Evolutionary conservation across 768 basidiomycete genomes (phyloP), one percentile per base, ranked within the genome.

Genomic region (Lactifluus rugatus): DNA sequence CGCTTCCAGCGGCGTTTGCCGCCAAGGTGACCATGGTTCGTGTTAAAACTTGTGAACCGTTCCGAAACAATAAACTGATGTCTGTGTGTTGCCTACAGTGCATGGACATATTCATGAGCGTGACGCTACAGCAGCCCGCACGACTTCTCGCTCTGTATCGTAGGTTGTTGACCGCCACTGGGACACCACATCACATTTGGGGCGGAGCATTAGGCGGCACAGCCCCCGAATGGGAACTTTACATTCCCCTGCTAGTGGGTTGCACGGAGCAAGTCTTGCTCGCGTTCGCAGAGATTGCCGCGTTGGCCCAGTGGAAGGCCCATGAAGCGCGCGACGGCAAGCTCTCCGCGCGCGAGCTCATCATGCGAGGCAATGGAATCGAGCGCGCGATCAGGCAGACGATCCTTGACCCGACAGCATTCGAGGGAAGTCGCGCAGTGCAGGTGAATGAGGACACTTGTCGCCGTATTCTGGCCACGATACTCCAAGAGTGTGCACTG

Each of bases 231-330:
- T 72, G 72, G 52, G 74, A 79, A 53, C 70, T 82, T 63, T 78
- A 78, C 49, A 83, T 90, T 79, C 85, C 87, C 62, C 70, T 72
- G 47, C 70, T 90, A 59, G 84, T 81, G 23, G 89, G 89, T 28
- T 90, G 88, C 73, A 83, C 89, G 2, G 86, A 92, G 65, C 85
- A 85, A 64, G 84, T 81, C 9, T 70, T 91, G 67, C 78, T 90
- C 59, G 85, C 82, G 37, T 78, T 91, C 59, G 87, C 83, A 23
- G 87, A 91, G 66, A 77, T 81, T 21, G 82, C 84, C n/a, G 75
- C 78, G 7, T 78, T 92, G 31, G 81, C 85, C 5, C 78, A 82
- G 63, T 91, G 89, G 89, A 90, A 89, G 70, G 69, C 74, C 23
- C 74, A 76, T 49, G 82, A 89, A 67, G 73, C 77, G 56, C 79